Base-by-base conservation (phyloP, 768 basidiomycete species). In the Leccinellum rugosiceps region DNA sequence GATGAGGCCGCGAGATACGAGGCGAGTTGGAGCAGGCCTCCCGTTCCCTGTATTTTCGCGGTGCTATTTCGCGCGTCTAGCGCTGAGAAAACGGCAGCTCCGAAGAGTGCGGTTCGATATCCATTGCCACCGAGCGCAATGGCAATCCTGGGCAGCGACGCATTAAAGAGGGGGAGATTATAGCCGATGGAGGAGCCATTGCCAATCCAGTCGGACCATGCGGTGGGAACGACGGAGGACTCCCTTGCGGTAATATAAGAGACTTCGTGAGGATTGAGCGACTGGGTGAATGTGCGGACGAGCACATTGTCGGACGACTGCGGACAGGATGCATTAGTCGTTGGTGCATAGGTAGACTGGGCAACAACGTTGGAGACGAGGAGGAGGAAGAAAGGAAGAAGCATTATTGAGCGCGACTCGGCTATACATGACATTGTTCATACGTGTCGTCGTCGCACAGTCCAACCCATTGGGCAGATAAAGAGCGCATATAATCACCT, bases 41-140 rank as follows among this genome's bases (percentile, higher is more conserved):
- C 87, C 0, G 86, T 85, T 6, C 86, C 86, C 3, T 74, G 76
- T 2, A 74, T 68, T 62, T 83, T 83, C 26, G 85, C 76, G 15
- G 84, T 78, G 2, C 70, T 68, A 56, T 89, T 88, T 38, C 86
- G 75, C 25, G 80, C 80, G 72, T 91, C 87, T 47, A 88, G 69
- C 1, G 77, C 85, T 14, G 74, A 77, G 19, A 87, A 63, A 52
- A 81, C 78, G 9, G 78, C 86, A 1, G 85, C 88, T 21, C 82
- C 86, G 56, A 79, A 87, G 58, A 83, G 80, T 1, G 87, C 86
- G 0, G 88, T 81, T 38, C 90, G 77, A 41, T 85, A 79, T 0
- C 88, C 88, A 14, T 86, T 86, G 3, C 90, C 90, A 23, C 85
- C 84, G 10, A 89, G 72, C 1, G 88, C 88, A 50, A 89, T 74